Percentiles rank a stretch among this genome's conserved stretches.
Evolutionary conservation across 2,329 filamentous ascomycete species (phyloP).

Genomic region (Daldinia sp.): DNA sequence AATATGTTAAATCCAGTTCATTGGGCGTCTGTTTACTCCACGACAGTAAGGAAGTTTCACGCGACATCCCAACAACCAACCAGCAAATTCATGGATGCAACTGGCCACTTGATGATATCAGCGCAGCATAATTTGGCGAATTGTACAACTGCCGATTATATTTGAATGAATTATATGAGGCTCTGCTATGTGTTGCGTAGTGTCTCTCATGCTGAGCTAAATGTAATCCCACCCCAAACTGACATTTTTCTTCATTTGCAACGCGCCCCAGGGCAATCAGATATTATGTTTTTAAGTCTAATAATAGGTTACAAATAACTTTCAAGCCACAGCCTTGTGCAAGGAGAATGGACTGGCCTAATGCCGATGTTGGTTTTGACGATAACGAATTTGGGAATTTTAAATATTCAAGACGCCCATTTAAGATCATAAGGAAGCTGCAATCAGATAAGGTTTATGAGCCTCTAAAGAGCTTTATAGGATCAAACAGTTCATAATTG

Average conservation of each 20-base stretch:
- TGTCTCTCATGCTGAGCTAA: background rate
- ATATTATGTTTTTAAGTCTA: background rate
- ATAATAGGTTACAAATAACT: background rate
- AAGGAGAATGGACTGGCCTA: slow-evolving; percentile 23
- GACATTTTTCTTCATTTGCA: background rate
- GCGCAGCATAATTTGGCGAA: slow-evolving; percentile 15
- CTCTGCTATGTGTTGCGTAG: slow-evolving; percentile 13
- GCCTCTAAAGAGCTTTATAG: background rate
- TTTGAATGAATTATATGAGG: slow-evolving; percentile 10
- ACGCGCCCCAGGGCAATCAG: background rate
- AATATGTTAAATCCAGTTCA: background rate
- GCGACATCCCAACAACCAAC: slow-evolving; percentile 17
- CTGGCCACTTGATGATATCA: slow-evolving; percentile 11
- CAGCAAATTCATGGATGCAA: slow-evolving; percentile 17
- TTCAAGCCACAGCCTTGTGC: background rate
- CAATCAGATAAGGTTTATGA: background rate
- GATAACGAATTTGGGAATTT: slow-evolving; percentile 21
- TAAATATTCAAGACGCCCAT: slow-evolving; percentile 5
- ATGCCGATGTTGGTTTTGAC: slow-evolving; percentile 11
- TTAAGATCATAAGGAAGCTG: slow-evolving; percentile 29
- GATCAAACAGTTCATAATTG: background rate
- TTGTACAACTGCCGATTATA: slow-evolving; percentile 20
- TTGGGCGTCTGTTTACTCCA: slow-evolving; percentile 17
- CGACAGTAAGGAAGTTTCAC: background rate
- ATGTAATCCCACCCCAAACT: background rate